These are phyloP conservation scores for Phaseolus coccineus DNA, from an alignment of 331 rosid species.

Conservation along the genomic window DNA sequence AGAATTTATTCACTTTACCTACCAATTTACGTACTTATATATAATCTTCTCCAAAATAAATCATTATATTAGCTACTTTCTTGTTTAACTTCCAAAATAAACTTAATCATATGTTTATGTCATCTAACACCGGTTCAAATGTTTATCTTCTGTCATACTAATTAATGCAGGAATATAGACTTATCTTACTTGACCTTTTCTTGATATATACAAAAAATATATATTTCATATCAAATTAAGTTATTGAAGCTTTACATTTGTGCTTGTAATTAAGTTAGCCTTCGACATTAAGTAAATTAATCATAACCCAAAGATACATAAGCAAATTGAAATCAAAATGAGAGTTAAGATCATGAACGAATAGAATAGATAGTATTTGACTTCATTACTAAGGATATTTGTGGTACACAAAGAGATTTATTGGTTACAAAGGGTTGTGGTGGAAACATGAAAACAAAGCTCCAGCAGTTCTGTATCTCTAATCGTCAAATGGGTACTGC, in stretches of 20 bases:
- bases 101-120: no score
- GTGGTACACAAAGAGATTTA: slow-evolving; percentile 14
- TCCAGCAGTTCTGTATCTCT: slow-evolving; percentile 1
- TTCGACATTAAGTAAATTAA: no score
- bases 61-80: no score
- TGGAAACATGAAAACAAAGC: slow-evolving; percentile 7
- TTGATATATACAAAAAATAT: neutral
- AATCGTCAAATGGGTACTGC: slow-evolving; percentile 78
- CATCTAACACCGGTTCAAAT: neutral
- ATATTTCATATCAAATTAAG: neutral
- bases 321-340: neutral
- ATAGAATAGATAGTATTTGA: no score
- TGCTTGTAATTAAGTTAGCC: no score
- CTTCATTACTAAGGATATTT: neutral
- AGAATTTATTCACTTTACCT: no score
- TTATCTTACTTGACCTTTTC: neutral
- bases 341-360: neutral
- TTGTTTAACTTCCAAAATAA: no score
- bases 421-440: neutral
- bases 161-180: neutral
- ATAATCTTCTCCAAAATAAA: no score
- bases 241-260: neutral
- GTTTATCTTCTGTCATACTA: neutral
- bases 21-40: no score
- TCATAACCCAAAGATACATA: no score